These are phyloP conservation scores for Phylloporus scabripes DNA, from an alignment of 768 basidiomycete genomes.

Conservation along the genomic window DNA sequence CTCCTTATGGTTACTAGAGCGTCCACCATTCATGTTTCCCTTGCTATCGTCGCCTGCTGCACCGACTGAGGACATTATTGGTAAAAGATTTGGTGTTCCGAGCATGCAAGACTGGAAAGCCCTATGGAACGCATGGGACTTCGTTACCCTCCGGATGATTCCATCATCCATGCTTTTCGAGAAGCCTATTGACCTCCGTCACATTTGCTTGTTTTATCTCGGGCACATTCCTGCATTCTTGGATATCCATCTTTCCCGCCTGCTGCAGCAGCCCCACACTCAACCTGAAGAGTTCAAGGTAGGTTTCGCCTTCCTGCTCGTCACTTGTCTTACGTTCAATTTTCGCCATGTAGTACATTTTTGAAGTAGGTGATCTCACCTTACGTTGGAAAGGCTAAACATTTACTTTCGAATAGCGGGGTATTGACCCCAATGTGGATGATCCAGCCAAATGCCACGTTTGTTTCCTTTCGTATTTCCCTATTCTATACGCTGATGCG, in stretches of 20 bases:
- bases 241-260: constrained; percentile 79
- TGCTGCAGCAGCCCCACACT: constrained; percentile 73
- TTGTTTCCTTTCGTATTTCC: constrained; percentile 21
- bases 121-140: constrained; percentile 89
- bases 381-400: constrained; percentile 1
- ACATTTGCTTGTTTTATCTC: constrained; percentile 95
- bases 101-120: constrained; percentile 71
- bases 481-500: background rate
- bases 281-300: constrained; percentile 81
- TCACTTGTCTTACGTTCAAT: constrained; percentile 3
- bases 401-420: constrained; percentile 50
- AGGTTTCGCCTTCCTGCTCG: constrained; percentile 8
- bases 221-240: constrained; percentile 93
- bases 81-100: constrained; percentile 57
- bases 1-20: constrained; percentile 87
- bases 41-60: constrained; percentile 40
- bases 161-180: constrained; percentile 77
- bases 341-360: constrained; percentile 49
- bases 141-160: constrained; percentile 79
- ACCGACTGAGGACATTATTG: constrained; percentile 15
- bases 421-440: constrained; percentile 93
- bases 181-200: constrained; percentile 90
- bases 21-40: constrained; percentile 76
- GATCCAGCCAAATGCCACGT: constrained; percentile 86
- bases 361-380: constrained; percentile 49